Percentiles rank a stretch among this genome's conserved stretches.
Conservation (phyloP, 352 stramenopile genomes). For the Phytophthora idaei region DNA sequence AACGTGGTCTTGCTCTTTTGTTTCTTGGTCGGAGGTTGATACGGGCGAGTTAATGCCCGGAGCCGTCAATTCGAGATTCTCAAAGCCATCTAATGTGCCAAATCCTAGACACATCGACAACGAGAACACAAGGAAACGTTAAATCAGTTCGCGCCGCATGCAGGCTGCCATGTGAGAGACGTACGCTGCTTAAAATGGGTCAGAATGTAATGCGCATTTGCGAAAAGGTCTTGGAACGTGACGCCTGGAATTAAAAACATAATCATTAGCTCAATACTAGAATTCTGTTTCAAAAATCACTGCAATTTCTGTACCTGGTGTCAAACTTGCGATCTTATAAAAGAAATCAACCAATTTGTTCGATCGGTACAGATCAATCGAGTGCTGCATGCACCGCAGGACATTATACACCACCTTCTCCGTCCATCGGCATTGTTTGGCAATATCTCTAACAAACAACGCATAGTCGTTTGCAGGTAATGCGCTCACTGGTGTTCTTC, state of each 20-base stretch:
- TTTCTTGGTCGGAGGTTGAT: slow-evolving; percentile 11
- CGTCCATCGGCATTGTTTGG: slow-evolving; percentile 39
- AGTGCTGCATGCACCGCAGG: slow-evolving; percentile 45
- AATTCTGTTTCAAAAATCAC: not conserved
- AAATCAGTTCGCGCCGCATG: slow-evolving; percentile 2
- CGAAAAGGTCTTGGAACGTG: slow-evolving; percentile 38
- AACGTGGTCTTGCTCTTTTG: slow-evolving; percentile 2
- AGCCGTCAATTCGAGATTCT: slow-evolving; percentile 35
- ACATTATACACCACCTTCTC: slow-evolving; percentile 40
- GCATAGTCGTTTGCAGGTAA: slow-evolving; percentile 28
- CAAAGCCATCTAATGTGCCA: slow-evolving; percentile 42
- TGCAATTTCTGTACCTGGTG: slow-evolving; percentile 35
- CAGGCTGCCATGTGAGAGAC: slow-evolving; percentile 3
- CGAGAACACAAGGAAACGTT: slow-evolving; percentile 5
- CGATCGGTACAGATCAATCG: slow-evolving; percentile 45
- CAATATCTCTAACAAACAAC: slow-evolving; percentile 47
- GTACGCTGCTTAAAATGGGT: slow-evolving; percentile 52
- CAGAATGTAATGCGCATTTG: slow-evolving; percentile 43
- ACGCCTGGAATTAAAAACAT: slow-evolving; percentile 26
- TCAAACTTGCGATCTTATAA: slow-evolving; percentile 36
- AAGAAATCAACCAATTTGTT: slow-evolving; percentile 52
- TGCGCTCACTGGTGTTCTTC: slow-evolving; percentile 3
- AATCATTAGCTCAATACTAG: slow-evolving; percentile 6
- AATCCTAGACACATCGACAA: slow-evolving; percentile 34
- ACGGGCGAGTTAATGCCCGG: slow-evolving; percentile 6